Conservation (phyloP, 805 yeast genomes). For the Kluyveromyces dobzhanskii region DNA sequence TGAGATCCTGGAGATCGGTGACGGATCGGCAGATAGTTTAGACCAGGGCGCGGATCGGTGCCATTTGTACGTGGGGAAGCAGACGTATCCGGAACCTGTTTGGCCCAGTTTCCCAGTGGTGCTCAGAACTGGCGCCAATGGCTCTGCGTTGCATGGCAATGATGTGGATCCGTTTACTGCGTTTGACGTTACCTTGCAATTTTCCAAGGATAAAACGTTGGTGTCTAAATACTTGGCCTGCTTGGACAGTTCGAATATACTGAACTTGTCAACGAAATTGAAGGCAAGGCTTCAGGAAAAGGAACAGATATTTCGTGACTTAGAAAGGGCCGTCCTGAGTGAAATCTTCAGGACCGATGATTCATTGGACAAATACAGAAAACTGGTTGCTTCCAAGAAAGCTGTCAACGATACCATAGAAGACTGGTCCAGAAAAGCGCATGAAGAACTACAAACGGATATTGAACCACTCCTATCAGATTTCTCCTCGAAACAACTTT, state of each 20-base stretch:
- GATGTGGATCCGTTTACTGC: constrained; percentile 22
- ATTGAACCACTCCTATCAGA: constrained; percentile 22
- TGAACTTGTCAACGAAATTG: constrained; percentile 9
- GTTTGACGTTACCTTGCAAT: constrained; percentile 14
- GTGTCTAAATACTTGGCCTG: constrained; percentile 20
- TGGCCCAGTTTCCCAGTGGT: constrained; percentile 6
- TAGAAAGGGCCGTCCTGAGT: constrained; percentile 9
- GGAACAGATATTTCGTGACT: constrained; percentile 10
- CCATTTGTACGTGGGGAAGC: constrained; percentile 23
- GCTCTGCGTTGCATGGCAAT: constrained; percentile 10
- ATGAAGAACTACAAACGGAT: constrained; percentile 22
- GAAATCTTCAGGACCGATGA: constrained; percentile 11
- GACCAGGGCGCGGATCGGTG: constrained; percentile 18
- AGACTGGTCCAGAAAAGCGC: constrained; percentile 26
- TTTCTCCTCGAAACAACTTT: constrained; percentile 20
- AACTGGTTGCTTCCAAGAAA: constrained; percentile 10
- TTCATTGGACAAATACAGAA: constrained; percentile 14
- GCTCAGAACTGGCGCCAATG: neutral
- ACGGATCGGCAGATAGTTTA: neutral
- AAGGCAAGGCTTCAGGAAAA: constrained; percentile 11
- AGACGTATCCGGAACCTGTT: neutral
- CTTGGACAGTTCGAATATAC: constrained; percentile 19
- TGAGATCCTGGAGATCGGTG: constrained; percentile 22
- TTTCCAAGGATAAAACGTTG: constrained; percentile 24
- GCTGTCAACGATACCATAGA: constrained; percentile 16